A percentile compares a stretch with the other conserved stretches of the same genome.
Conservation (phyloP, 208 protist genomes). For the Acanthamoeba castellanii region DNA sequence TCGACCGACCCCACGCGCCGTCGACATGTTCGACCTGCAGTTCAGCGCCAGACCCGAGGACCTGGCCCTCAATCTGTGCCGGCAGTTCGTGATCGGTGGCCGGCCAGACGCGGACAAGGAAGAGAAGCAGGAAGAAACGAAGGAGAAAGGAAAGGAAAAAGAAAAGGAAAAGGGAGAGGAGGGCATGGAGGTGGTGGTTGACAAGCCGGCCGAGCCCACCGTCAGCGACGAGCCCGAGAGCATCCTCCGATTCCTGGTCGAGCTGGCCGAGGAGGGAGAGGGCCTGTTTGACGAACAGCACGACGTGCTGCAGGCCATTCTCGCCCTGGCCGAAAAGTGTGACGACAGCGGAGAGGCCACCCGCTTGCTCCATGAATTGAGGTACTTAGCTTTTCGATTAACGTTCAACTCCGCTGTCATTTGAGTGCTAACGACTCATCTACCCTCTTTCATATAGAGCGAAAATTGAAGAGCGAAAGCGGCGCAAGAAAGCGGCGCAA, state of each 20-base stretch:
- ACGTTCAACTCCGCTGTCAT: too few species aligned
- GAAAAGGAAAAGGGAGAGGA: not conserved
- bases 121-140: not conserved
- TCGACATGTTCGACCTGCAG: not conserved
- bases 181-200: constrained; percentile 8
- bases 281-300: constrained; percentile 27
- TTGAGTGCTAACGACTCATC: too few species aligned
- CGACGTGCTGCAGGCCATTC: not conserved
- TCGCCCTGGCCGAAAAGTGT: not conserved
- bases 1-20: not conserved
- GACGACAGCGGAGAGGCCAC: not conserved
- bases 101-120: not conserved
- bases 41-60: not conserved
- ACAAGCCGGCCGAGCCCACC: too few species aligned
- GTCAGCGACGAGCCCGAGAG: not conserved
- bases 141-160: constrained; percentile 10
- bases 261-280: not conserved
- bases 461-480: not conserved
- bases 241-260: not conserved
- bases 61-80: constrained; percentile 16
- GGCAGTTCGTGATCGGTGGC: not conserved
- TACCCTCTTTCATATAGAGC: not conserved
- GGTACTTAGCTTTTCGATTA: too few species aligned
- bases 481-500: not conserved
- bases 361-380: not conserved